Evolutionary conservation across 139 green algal genomes (phyloP).

Genomic region (Closterium sp.): DNA sequence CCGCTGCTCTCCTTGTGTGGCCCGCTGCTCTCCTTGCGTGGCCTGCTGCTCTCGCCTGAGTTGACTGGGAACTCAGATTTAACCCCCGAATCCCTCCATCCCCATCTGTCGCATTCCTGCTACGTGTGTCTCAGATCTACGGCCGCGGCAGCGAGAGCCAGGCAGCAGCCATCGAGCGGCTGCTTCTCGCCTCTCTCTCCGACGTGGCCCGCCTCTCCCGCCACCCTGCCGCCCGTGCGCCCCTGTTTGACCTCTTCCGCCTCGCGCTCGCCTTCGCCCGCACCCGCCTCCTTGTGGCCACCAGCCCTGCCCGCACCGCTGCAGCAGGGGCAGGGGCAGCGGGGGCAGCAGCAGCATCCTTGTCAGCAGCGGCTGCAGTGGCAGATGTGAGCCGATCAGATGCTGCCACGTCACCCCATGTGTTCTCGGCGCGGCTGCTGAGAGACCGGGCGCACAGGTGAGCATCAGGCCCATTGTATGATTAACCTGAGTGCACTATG

Average conservation of each 20-base stretch:
- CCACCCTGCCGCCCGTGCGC: constrained; percentile 20
- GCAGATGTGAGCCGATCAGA: background rate
- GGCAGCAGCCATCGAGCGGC: constrained; percentile 1
- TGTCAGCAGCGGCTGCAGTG: background rate
- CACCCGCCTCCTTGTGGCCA: background rate
- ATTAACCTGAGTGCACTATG: background rate
- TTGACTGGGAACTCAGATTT: too few species aligned
- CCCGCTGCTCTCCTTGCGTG: too few species aligned
- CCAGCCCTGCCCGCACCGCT: background rate
- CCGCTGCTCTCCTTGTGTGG: too few species aligned
- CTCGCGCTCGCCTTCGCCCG: constrained; percentile 11
- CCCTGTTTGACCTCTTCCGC: constrained; percentile 9
- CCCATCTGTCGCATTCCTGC: background rate
- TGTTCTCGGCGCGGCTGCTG: background rate
- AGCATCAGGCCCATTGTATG: background rate
- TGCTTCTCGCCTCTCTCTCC: constrained; percentile 18
- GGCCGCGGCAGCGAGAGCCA: constrained; percentile 25
- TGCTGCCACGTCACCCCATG: background rate
- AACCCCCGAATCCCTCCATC: background rate
- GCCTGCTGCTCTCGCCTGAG: too few species aligned
- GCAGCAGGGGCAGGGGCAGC: too few species aligned
- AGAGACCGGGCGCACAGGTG: constrained; percentile 13
- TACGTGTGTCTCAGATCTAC: too few species aligned
- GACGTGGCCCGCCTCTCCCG: background rate
- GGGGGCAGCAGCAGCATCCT: background rate